These are phyloP conservation scores for Lactifluus pinguis DNA, from an alignment of 768 basidiomycete species.

Conservation along the genomic window DNA sequence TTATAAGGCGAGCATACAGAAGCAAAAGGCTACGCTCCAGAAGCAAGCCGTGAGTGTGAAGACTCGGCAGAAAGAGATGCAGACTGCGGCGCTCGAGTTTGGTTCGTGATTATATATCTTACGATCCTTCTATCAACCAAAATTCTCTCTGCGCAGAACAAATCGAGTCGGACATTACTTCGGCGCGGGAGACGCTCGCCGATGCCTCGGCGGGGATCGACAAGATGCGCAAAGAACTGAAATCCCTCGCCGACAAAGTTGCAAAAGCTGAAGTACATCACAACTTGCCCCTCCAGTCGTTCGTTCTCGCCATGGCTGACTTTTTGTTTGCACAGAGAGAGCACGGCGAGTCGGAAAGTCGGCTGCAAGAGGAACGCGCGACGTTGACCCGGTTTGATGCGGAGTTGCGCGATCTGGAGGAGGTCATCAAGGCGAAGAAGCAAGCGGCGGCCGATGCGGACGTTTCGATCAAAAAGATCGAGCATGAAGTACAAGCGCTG, in stretches of 20 bases:
- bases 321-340: conserved; percentile 31
- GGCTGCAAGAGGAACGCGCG: conserved; percentile 78
- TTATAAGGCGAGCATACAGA: conserved; percentile 65
- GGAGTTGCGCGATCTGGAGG: conserved; percentile 78
- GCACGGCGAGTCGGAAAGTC: conserved; percentile 56
- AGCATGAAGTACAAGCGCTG: conserved; percentile 56
- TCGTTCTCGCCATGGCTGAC: too few species aligned
- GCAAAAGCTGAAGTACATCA: background rate
- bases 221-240: conserved; percentile 11
- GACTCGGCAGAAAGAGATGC: conserved; percentile 80
- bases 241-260: conserved; percentile 3
- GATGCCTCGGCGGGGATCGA: conserved; percentile 3
- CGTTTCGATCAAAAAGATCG: conserved; percentile 51
- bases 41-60: conserved; percentile 79
- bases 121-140: background rate
- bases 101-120: conserved; percentile 39
- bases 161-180: conserved; percentile 60
- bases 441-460: conserved; percentile 58
- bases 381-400: conserved; percentile 82
- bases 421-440: conserved; percentile 75
- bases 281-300: background rate
- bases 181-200: conserved; percentile 6
- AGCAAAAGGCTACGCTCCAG: conserved; percentile 72
- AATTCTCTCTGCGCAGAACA: conserved; percentile 45
- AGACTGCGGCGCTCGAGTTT: conserved; percentile 80